phyloP scores from a whole-genome alignment of 306 rosid genomes.

The Betula pendula region DNA sequence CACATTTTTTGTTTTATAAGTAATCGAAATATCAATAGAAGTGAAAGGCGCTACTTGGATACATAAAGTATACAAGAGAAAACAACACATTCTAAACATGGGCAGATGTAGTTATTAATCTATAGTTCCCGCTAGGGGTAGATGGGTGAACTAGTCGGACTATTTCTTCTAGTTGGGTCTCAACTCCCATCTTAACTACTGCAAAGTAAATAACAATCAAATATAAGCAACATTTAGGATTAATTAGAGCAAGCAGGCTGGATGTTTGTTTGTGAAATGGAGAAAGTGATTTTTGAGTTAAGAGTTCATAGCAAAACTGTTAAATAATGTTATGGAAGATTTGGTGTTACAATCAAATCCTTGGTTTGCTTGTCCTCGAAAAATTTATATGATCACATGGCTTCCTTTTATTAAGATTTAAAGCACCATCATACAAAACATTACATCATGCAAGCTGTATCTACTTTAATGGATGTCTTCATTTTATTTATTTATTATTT shows the following conservation, averaged over 20 bases:
- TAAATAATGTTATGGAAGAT: slow-evolving; percentile 19
- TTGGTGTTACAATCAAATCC: slow-evolving; percentile 11
- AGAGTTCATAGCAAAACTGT: background rate
- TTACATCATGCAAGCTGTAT: background rate
- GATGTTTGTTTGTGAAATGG: background rate
- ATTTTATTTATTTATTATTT: background rate
- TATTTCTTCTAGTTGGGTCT: background rate
- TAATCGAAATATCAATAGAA: no score
- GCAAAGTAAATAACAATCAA: no score
- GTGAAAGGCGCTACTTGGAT: no score
- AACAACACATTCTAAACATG: background rate
- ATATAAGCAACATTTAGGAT: background rate
- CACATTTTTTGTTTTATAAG: no score
- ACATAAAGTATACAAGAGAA: no score
- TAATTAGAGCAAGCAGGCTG: background rate
- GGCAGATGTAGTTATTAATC: background rate
- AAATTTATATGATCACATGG: slow-evolving; percentile 12
- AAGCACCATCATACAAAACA: background rate
- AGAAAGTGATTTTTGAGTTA: background rate
- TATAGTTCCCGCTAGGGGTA: background rate
- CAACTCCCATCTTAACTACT: background rate
- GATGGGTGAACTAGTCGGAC: background rate
- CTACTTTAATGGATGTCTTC: background rate
- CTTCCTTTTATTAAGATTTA: background rate
- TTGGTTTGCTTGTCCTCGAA: slow-evolving; percentile 7